Conservation (phyloP, 768 basidiomycete species). For the Lentinula sp. region DNA sequence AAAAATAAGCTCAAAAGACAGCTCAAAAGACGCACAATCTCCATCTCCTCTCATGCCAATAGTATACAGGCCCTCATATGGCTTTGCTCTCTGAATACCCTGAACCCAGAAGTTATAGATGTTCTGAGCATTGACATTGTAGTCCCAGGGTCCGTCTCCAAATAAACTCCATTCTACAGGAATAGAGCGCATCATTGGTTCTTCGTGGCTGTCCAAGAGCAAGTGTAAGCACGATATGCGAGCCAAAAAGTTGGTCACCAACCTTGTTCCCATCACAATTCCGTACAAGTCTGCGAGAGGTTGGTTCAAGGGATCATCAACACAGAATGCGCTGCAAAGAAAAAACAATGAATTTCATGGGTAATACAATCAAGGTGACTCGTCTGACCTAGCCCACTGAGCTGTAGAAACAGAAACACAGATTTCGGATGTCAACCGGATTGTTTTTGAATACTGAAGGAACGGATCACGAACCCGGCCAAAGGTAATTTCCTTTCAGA, state of each 20-base stretch:
- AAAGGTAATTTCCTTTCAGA: constrained; percentile 64
- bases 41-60: constrained; percentile 66
- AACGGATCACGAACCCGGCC: constrained; percentile 44
- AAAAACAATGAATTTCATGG: background rate
- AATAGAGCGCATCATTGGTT: constrained; percentile 70
- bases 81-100: constrained; percentile 51
- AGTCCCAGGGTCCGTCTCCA: constrained; percentile 59
- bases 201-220: constrained; percentile 44
- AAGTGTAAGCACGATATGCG: background rate
- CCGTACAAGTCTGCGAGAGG: constrained; percentile 58
- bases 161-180: constrained; percentile 60
- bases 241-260: background rate
- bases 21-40: constrained; percentile 19
- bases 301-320: constrained; percentile 59
- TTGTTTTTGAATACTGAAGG: background rate
- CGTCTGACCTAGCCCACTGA: constrained; percentile 32
- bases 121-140: constrained; percentile 42
- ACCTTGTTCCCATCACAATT: constrained; percentile 68
- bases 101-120: constrained; percentile 59
- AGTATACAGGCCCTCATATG: constrained; percentile 59
- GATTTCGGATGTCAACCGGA: background rate
- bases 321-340: constrained; percentile 38
- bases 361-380: background rate
- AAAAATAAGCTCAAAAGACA: background rate
- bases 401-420: constrained; percentile 17